Conservation (phyloP, 2,329 filamentous ascomycete species). For the Botrytis deweyae region DNA sequence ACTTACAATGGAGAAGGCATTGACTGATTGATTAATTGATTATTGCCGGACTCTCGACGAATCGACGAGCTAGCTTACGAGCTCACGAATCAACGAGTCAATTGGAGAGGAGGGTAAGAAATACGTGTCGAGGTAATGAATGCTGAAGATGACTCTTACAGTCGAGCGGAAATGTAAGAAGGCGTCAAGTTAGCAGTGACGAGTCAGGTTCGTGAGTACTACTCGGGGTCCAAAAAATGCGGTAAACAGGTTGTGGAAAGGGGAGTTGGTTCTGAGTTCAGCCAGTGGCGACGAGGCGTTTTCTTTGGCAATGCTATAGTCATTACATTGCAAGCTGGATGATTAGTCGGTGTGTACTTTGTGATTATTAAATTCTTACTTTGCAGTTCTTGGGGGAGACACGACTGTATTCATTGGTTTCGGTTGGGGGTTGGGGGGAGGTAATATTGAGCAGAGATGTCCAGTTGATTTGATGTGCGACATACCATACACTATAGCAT, state of each 20-base stretch:
- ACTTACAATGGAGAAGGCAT: background rate
- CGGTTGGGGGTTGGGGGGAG: background rate
- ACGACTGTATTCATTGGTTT: background rate
- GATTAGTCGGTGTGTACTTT: background rate
- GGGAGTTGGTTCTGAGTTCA: background rate
- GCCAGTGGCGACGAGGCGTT: background rate
- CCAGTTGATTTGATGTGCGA: constrained; percentile 3
- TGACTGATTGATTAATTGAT: background rate
- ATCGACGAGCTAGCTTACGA: background rate
- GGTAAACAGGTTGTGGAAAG: background rate
- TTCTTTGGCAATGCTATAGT: background rate
- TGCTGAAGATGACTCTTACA: background rate
- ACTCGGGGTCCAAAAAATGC: background rate
- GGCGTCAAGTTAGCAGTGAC: background rate
- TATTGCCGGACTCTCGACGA: background rate
- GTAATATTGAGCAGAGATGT: background rate
- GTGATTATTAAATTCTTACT: constrained; percentile 8
- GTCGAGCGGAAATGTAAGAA: background rate
- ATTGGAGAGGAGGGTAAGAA: background rate
- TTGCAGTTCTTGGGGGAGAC: background rate
- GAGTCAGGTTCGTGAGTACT: background rate
- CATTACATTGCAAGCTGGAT: background rate
- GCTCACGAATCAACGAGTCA: background rate
- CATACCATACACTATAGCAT: background rate
- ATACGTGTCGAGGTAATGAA: background rate